Evolutionary conservation across 176 grass and related monocot genomes (phyloP).

Genomic region (Phoenix roebelenii): DNA sequence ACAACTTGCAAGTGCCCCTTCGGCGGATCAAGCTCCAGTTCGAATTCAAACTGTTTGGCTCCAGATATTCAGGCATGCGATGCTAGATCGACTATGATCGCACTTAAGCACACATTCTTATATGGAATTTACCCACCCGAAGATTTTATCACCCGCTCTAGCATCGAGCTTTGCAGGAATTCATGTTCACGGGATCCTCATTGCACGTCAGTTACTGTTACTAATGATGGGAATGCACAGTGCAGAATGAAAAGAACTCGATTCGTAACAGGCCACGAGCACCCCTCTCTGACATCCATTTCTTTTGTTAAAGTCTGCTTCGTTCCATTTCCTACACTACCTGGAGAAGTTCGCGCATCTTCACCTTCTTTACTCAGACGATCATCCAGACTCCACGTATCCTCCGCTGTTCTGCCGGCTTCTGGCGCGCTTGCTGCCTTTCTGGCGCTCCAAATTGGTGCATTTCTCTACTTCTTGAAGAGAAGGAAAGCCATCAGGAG

Average conservation of each 20-base stretch:
- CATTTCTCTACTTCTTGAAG: not conserved
- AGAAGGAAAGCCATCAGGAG: not conserved
- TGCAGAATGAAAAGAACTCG: slow-evolving; percentile 1
- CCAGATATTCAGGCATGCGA: not conserved
- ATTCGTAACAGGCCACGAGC: not conserved
- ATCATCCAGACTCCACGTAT: not conserved
- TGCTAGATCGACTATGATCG: not conserved
- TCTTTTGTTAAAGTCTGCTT: slow-evolving; percentile 1
- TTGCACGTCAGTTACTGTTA: not conserved
- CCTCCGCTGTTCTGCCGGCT: not conserved
- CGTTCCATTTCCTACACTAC: not conserved
- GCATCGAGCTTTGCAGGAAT: not conserved
- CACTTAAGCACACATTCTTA: slow-evolving; percentile 2
- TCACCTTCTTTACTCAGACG: not conserved
- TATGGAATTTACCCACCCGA: slow-evolving; percentile 5
- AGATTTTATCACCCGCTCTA: not conserved
- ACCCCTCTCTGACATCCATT: not conserved
- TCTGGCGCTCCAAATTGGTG: not conserved
- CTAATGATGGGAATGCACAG: slow-evolving; percentile 1
- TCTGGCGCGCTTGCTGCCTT: not conserved
- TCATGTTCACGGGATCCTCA: not conserved
- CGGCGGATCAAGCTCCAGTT: not conserved
- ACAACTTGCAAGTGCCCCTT: slow-evolving; percentile 2
- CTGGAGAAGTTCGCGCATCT: not conserved
- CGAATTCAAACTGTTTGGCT: not conserved